Evolutionary conservation across 495 filamentous ascomycete genomes (phyloP), one percentile per base, ranked within the genome.

Genomic region (Trichocladium antarcticum): DNA sequence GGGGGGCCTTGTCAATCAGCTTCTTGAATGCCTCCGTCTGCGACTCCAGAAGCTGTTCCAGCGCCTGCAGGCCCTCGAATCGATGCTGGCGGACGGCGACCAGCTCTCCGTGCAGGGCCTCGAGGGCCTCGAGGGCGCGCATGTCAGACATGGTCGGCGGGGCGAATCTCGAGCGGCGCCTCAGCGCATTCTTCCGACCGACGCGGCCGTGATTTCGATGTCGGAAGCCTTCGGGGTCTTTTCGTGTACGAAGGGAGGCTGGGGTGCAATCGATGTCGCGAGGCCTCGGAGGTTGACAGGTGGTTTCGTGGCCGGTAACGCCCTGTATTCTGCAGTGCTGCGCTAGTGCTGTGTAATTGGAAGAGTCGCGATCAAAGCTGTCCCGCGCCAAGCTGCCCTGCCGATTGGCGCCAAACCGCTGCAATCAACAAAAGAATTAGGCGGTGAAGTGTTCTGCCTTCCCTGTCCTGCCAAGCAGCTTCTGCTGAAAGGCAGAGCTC

Each of bases 61-160:
- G 70, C 45, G 76, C 74, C 39, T 83, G 80, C 47, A 83, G 62
- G 51, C 77, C 83, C 27, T 72, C 71, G 39, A 83, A 67, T 34
- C 74, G 74, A 19, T 73, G 70, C 44, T 84, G 76, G 37, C 74
- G 71, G 41, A 89, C 69, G 39, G 80, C 78, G 51, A 80, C 67
- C 42, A 95, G 75, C 64, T 95, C 87, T 56, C 79, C 76, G 63
- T 89, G 84, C 40, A 95, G 74, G 64, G 75, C 81, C 63, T 83
- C 79, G 51, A 94, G 78, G 64, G 74, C 74, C 51, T 77, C 79
- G 60, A 88, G 71, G 47, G 71, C 74, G 57, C 77, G 75, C 47
- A 73, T 61, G 39, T 80, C 78, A 58, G 79, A 77, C 87, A 88
- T 90, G 49, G 54, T 66, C 43, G 58, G 39, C 45, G 45, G 19